Base-by-base conservation (phyloP, 2,329 filamentous ascomycete genomes). In the Alternaria angustiovoidea region DNA sequence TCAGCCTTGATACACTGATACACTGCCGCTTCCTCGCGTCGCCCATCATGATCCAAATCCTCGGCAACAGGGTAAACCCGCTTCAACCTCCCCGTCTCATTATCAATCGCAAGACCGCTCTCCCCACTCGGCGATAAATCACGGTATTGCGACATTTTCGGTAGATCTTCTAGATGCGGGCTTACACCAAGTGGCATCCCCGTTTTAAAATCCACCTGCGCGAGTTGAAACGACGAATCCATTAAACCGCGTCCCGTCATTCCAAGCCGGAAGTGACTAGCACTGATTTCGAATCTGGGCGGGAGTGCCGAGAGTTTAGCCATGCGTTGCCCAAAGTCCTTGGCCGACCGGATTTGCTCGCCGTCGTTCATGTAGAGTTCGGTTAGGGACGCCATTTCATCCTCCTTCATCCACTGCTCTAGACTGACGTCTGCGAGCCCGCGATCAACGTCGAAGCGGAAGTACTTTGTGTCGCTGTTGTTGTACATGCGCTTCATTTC, bases 361-460 rank as follows among this genome's bases (percentile, higher is more conserved):
- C 69, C 69, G 44, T 79, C 77, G 39, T 68, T 65, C 78, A 79
- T 78, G 63, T 79, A 79, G 55, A 78, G 75, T 58, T 78, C 73
- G 1, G 77, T 79, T 16, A 79, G 62, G 4, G 70, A 66, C n/a
- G 75, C 76, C 76, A 79, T 79, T 61, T 79, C 75, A 54, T 78
- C 77, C 66, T 79, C 75, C 49, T 75, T 75, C 76, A 79, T 79
- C 76, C 77, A 80, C 59, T 80, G 75, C 64, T 80, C 78, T 6
- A 80, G 71, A 14, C 67, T 73, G 26, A 79, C 66, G 42, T 80
- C 74, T 28, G 73, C 76, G 20, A 80, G 71, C 4, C 78, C 77
- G n/a, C 75, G 72, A 54, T 79, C 76, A 2, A 80, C 78, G 54
- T 80, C 77, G 62, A 79, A 79, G 32, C 78, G 76, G 64, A 71